Conservation (phyloP, 129 eudicot genomes). For the Flaveria ramosissima region DNA sequence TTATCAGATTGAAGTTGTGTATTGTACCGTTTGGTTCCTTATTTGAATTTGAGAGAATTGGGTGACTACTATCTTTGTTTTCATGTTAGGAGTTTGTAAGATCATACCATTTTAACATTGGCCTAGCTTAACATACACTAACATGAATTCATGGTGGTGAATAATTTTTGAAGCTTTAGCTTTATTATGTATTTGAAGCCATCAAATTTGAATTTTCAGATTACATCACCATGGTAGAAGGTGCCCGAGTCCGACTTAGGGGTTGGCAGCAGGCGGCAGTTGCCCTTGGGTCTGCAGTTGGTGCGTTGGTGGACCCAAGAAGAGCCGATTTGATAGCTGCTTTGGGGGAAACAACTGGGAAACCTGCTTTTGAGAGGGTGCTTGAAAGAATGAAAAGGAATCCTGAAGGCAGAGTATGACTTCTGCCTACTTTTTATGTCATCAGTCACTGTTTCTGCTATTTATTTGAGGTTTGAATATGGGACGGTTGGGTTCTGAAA, state of each 20-base stretch:
- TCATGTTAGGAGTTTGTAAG: background rate
- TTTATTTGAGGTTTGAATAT: constrained; percentile 1
- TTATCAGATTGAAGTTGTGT: background rate
- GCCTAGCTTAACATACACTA: background rate
- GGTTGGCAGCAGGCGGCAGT: constrained; percentile 97
- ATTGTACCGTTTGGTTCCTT: background rate
- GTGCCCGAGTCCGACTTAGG: constrained; percentile 63
- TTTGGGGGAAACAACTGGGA: constrained; percentile 91
- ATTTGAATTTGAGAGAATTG: background rate
- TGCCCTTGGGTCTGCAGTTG: constrained; percentile 87
- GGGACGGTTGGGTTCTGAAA: background rate
- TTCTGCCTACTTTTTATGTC: background rate
- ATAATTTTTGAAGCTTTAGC: background rate
- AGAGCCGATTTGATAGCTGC: constrained; percentile 96
- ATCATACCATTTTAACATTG: background rate
- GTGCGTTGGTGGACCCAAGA: constrained; percentile 85
- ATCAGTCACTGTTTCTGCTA: background rate
- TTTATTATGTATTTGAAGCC: background rate
- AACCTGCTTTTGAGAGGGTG: constrained; percentile 79
- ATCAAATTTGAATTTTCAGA: constrained; percentile 17
- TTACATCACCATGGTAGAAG: constrained; percentile 50
- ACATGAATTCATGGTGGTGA: constrained; percentile 9
- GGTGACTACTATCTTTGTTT: background rate
- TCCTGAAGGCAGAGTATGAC: constrained; percentile 81
- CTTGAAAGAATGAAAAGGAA: constrained; percentile 83